A percentile compares a stretch with the other conserved stretches of the same genome.
These are phyloP conservation scores for Borealophlyctis nickersoniae DNA, from an alignment of 192 early-diverging fungal genomes.

Conservation along the genomic window DNA sequence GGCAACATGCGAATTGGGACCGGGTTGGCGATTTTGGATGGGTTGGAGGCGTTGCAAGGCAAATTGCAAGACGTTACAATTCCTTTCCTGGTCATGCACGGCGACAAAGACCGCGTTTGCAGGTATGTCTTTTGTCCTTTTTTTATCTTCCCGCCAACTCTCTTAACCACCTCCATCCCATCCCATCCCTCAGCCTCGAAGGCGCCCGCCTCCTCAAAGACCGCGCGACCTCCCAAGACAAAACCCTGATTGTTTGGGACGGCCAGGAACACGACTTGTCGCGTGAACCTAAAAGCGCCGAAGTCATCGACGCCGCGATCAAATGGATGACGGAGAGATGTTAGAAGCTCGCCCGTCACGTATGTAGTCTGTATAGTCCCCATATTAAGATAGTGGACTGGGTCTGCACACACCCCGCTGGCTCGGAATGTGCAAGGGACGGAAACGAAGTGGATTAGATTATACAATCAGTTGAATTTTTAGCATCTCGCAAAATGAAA, in stretches of 20 bases:
- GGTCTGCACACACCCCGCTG: too few species aligned
- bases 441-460: too few species aligned
- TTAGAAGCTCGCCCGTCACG: background rate
- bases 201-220: conserved; percentile 12
- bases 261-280: conserved; percentile 25
- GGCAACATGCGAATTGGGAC: conserved; percentile 18
- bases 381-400: too few species aligned
- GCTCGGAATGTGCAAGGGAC: too few species aligned
- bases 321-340: conserved; percentile 14
- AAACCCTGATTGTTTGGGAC: conserved; percentile 8
- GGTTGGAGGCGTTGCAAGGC: conserved; percentile 19
- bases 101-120: conserved; percentile 17
- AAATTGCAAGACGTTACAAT: conserved; percentile 7
- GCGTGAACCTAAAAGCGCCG: conserved; percentile 21
- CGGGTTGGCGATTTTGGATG: conserved; percentile 19
- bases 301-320: conserved; percentile 6
- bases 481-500: too few species aligned
- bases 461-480: too few species aligned
- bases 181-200: conserved; percentile 4
- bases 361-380: too few species aligned
- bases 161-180: background rate
- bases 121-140: conserved; percentile 11
- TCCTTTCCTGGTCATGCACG: conserved; percentile 25
- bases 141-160: background rate
- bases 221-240: conserved; percentile 6